Percentiles rank a stretch among this genome's conserved stretches.
phyloP scores from a whole-genome alignment of 345 rosid genomes.

The Garcia nutans region DNA sequence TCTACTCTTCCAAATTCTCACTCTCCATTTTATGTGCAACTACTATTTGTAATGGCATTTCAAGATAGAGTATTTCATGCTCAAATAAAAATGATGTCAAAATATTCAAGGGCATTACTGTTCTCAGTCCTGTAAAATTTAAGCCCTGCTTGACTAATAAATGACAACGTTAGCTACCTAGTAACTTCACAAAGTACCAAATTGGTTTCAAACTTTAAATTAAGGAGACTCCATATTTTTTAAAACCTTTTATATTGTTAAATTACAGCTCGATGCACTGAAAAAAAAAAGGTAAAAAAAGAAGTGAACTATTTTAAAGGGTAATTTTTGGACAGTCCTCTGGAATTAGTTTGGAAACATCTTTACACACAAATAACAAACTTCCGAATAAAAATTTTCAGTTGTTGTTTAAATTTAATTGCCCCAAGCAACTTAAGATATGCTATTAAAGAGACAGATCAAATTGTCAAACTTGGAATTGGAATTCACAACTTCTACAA shows the following conservation, averaged over 20 bases:
- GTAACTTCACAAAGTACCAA: background rate
- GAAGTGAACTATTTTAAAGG: background rate
- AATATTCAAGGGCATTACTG: background rate
- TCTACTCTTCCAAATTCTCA: no score
- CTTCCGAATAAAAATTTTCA: background rate
- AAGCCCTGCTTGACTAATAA: background rate
- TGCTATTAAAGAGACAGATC: background rate
- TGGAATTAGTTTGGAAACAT: background rate
- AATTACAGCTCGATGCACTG: background rate
- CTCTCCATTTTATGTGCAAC: background rate
- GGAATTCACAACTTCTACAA: background rate
- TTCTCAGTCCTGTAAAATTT: background rate
- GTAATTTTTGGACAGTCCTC: background rate
- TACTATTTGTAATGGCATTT: background rate
- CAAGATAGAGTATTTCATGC: background rate
- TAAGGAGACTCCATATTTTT: background rate
- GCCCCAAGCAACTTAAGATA: background rate
- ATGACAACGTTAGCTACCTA: background rate
- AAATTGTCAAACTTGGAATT: background rate
- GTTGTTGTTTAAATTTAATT: background rate
- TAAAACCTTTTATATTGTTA: background rate
- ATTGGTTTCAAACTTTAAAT: background rate
- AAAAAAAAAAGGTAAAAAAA: background rate
- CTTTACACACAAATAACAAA: background rate
- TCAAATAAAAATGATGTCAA: background rate